Evolutionary conservation across 2,329 filamentous ascomycete genomes (phyloP).

Genomic region (Pyricularia grisea): DNA sequence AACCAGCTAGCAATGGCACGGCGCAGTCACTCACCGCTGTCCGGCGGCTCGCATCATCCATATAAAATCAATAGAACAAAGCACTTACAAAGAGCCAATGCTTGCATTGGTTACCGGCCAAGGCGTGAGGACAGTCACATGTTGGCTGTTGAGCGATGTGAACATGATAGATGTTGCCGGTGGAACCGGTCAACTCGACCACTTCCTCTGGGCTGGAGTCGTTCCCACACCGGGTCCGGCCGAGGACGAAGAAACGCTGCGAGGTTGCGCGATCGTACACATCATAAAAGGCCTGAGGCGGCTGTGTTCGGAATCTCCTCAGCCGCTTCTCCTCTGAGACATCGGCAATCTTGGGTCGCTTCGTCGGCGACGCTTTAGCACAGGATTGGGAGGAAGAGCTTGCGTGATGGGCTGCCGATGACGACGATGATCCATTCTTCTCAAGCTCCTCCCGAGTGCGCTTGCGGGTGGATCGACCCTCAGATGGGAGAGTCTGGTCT

Average conservation of each 20-base stretch:
- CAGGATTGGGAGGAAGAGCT: neutral
- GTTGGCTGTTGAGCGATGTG: constrained; percentile 37
- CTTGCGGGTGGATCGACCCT: neutral
- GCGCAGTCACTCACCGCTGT: neutral
- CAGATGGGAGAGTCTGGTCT: neutral
- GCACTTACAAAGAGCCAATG: constrained; percentile 48
- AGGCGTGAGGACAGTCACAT: constrained; percentile 47
- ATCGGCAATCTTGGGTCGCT: neutral
- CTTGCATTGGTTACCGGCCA: constrained; percentile 51
- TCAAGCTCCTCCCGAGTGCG: neutral
- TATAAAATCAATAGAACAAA: neutral
- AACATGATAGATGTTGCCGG: constrained; percentile 56
- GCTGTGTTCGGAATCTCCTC: constrained; percentile 7
- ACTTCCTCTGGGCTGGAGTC: constrained; percentile 35
- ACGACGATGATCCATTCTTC: neutral
- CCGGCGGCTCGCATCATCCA: neutral
- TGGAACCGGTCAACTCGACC: constrained; percentile 52
- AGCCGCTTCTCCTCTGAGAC: neutral
- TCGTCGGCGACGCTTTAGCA: neutral
- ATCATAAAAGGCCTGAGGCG: constrained; percentile 24
- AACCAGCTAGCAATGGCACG: neutral
- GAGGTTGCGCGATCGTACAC: constrained; percentile 28
- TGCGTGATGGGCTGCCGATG: neutral
- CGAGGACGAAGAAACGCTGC: constrained; percentile 37
- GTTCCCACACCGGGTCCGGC: constrained; percentile 24